These are phyloP conservation scores for Allium fistulosum DNA, from an alignment of 106 monocot genomes.

Conservation along the genomic window DNA sequence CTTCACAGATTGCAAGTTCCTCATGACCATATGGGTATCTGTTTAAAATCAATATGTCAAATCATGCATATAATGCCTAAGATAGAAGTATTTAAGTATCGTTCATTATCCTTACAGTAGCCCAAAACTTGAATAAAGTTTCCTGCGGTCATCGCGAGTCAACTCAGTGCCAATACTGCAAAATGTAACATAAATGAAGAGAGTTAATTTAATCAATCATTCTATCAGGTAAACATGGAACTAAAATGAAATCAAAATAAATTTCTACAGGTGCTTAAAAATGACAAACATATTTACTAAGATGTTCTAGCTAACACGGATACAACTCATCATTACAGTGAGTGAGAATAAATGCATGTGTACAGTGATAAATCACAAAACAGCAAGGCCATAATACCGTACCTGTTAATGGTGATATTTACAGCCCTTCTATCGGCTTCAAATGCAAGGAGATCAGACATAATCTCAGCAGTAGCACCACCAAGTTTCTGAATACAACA, in stretches of 20 bases:
- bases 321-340: not conserved
- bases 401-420: constrained; percentile 97
- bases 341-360: not conserved
- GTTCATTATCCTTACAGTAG: constrained; percentile 49
- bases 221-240: not conserved
- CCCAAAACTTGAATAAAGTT: constrained; percentile 95
- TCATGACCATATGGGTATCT: constrained; percentile 98
- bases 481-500: constrained; percentile 65
- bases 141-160: constrained; percentile 93
- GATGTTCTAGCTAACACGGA: not conserved
- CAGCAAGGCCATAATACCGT: not conserved
- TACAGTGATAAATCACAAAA: not conserved
- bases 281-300: not conserved
- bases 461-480: constrained; percentile 96
- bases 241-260: not conserved
- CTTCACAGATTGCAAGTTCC: constrained; percentile 88
- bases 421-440: constrained; percentile 99
- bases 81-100: not conserved
- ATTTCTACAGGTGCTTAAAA: not conserved
- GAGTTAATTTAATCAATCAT: no score
- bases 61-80: not conserved
- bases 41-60: not conserved
- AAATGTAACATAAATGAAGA: not conserved
- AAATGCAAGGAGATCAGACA: constrained; percentile 94
- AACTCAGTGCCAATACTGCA: constrained; percentile 97